Evolutionary conservation across 495 filamentous ascomycete species (phyloP).

Genomic region (Penicillium cinerascens): DNA sequence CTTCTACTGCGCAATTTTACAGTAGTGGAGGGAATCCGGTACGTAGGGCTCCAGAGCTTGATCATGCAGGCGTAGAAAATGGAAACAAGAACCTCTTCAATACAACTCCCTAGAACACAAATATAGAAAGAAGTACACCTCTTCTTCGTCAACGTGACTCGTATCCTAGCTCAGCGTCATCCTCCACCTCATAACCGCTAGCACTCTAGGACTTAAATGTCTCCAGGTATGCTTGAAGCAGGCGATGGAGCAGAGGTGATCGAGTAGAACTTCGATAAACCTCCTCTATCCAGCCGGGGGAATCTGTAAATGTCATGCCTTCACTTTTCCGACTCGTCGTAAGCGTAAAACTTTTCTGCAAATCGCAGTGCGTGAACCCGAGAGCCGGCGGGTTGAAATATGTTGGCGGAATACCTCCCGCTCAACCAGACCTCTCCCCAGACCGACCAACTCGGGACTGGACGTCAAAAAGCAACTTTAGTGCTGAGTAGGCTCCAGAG

Average conservation of each 20-base stretch:
- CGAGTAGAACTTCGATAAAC: conserved; percentile 12
- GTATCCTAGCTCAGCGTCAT: conserved; percentile 19
- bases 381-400: conserved; percentile 8
- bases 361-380: conserved; percentile 22
- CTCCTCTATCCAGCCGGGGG: conserved; percentile 27
- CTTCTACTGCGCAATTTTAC: not conserved
- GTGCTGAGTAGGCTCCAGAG: conserved; percentile 50
- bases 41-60: conserved; percentile 21
- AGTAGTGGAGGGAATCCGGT: conserved; percentile 10
- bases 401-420: conserved; percentile 5
- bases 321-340: conserved; percentile 34
- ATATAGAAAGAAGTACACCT: conserved; percentile 28
- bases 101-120: conserved; percentile 40
- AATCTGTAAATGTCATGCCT: conserved; percentile 33
- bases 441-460: conserved; percentile 10
- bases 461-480: conserved; percentile 28
- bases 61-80: conserved; percentile 29
- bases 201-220: conserved; percentile 2
- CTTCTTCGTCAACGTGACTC: conserved; percentile 25
- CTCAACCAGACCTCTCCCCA: conserved; percentile 6
- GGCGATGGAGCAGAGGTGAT: conserved; percentile 11
- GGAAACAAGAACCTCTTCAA: conserved; percentile 25
- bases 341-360: conserved; percentile 30
- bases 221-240: conserved; percentile 8
- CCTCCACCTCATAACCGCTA: conserved; percentile 11